Evolutionary conservation across 495 filamentous ascomycete species (phyloP).

Genomic region (Aspergillus cristatus): DNA sequence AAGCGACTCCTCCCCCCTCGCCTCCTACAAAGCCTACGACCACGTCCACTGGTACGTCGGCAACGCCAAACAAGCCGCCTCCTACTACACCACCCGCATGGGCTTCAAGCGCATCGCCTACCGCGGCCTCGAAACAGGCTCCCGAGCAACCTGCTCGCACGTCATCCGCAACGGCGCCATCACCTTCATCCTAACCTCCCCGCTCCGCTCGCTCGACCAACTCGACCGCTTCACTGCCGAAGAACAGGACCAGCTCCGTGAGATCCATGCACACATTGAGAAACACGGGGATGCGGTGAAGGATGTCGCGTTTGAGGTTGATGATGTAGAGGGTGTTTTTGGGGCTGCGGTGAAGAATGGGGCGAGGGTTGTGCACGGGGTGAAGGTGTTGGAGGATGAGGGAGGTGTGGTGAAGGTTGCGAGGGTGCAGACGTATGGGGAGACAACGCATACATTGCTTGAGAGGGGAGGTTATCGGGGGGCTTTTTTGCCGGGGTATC

Average conservation of each 20-base stretch:
- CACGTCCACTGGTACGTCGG: conserved; percentile 90
- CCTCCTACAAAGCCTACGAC: conserved; percentile 74
- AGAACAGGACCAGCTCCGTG: conserved; percentile 49
- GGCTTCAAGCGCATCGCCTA: conserved; percentile 77
- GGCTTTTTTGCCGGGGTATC: conserved; percentile 73
- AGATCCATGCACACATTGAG: conserved; percentile 69
- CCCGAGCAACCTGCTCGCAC: conserved; percentile 62
- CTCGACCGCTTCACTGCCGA: conserved; percentile 37
- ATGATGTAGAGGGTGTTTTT: conserved; percentile 70
- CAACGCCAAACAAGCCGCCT: conserved; percentile 88
- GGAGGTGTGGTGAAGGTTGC: conserved; percentile 55
- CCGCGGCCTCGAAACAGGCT: conserved; percentile 77
- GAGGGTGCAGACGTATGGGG: conserved; percentile 77
- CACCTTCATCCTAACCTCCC: conserved; percentile 77
- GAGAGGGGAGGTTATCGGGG: conserved; percentile 58
- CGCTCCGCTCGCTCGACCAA: conserved; percentile 53
- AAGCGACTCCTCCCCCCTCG: conserved; percentile 15
- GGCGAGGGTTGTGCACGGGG: conserved; percentile 53
- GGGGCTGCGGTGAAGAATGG: conserved; percentile 57
- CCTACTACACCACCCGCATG: conserved; percentile 76
- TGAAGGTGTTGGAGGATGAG: conserved; percentile 34
- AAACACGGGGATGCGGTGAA: conserved; percentile 85
- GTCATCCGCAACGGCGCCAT: conserved; percentile 71
- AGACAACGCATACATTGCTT: conserved; percentile 85
- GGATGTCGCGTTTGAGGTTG: conserved; percentile 87